Conservation (phyloP, 805 yeast genomes). For the Starmera dryadoides region DNA sequence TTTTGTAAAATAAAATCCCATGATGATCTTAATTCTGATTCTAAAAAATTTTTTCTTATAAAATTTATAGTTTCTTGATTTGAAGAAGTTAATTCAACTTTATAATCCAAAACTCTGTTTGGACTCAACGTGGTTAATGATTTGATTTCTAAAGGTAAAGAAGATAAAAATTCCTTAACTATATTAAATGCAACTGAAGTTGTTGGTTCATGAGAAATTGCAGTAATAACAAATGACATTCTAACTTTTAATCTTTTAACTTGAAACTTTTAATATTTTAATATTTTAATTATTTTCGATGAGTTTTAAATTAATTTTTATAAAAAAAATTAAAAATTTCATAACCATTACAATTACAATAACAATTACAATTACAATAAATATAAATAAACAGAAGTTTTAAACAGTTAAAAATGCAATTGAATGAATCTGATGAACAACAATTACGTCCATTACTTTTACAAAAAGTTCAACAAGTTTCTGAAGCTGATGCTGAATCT, state of each 20-base stretch:
- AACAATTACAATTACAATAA: too few species aligned
- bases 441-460: slow-evolving; percentile 23
- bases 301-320: too few species aligned
- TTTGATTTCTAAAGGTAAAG: slow-evolving; percentile 24
- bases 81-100: slow-evolving; percentile 8
- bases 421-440: slow-evolving; percentile 7
- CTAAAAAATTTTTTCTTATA: slow-evolving; percentile 7
- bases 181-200: slow-evolving; percentile 13
- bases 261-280: too few species aligned
- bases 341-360: not conserved
- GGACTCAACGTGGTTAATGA: slow-evolving; percentile 22
- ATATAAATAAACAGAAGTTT: not conserved
- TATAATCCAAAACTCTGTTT: slow-evolving; percentile 33
- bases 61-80: slow-evolving; percentile 8
- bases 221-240: slow-evolving; percentile 17
- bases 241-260: not conserved
- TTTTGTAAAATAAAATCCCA: slow-evolving; percentile 39
- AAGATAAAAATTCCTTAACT: slow-evolving; percentile 19
- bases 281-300: too few species aligned
- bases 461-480: slow-evolving; percentile 11
- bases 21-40: slow-evolving; percentile 14
- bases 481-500: slow-evolving; percentile 35
- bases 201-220: slow-evolving; percentile 15
- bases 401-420: slow-evolving; percentile 2
- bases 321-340: too few species aligned